phyloP scores from a whole-genome alignment of 129 eudicot genomes.

The Logfia minima region DNA sequence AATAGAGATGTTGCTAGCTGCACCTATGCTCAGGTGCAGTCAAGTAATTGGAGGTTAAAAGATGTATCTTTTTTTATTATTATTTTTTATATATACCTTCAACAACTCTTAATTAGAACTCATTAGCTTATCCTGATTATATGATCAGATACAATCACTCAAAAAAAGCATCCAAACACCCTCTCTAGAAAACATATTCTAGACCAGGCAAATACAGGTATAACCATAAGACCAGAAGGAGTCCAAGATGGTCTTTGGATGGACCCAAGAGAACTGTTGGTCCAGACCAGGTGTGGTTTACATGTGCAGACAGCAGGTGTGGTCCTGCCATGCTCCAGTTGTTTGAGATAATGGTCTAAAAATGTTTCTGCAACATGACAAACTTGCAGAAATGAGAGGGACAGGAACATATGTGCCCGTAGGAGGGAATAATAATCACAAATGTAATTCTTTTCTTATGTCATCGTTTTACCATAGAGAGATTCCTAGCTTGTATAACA shows the following conservation, averaged over 20 bases:
- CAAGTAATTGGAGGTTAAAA: too few species aligned
- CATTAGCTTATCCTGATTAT: background rate
- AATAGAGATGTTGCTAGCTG: too few species aligned
- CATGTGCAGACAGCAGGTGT: constrained; percentile 8
- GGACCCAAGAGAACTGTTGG: constrained; percentile 9
- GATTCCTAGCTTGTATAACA: background rate
- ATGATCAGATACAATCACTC: background rate
- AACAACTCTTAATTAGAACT: background rate
- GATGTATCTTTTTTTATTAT: too few species aligned
- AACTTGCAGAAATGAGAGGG: constrained; percentile 1
- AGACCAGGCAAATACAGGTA: background rate
- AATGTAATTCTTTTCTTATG: background rate
- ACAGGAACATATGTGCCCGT: background rate
- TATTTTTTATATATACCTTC: too few species aligned
- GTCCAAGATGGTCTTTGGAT: background rate
- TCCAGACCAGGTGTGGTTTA: constrained; percentile 14
- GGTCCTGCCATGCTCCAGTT: constrained; percentile 12
- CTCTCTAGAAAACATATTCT: background rate
- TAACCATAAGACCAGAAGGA: background rate
- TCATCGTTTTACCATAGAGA: background rate
- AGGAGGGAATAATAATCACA: background rate
- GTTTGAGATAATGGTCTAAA: constrained; percentile 1
- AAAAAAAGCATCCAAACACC: background rate
- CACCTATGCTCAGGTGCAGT: too few species aligned
- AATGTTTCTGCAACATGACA: constrained; percentile 2